Conservation (phyloP, 2,329 filamentous ascomycete species). For the Pestalotiopsis sp. region DNA sequence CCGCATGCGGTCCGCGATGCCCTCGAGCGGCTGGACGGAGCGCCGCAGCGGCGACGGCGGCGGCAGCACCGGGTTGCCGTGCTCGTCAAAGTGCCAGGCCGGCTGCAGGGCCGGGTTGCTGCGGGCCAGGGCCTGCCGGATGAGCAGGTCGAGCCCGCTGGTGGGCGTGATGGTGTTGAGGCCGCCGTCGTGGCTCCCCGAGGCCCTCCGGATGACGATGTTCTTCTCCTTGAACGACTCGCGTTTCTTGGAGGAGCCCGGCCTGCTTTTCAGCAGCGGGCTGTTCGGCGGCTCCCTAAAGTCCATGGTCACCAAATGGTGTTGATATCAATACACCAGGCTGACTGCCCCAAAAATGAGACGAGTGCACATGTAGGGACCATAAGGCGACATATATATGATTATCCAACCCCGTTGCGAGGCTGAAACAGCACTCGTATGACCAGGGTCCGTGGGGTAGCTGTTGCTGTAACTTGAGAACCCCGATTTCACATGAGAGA, state of each 20-base stretch:
- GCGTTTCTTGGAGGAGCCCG: neutral
- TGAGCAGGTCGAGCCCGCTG: slow-evolving; percentile 14
- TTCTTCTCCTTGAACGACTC: neutral
- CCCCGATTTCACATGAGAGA: neutral
- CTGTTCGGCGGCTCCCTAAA: neutral
- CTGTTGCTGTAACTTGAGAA: neutral
- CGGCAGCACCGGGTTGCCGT: slow-evolving; percentile 11
- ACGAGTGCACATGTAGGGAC: neutral
- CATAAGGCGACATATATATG: neutral
- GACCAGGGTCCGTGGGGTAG: slow-evolving; percentile 8
- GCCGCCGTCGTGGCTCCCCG: neutral
- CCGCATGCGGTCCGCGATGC: slow-evolving; percentile 17
- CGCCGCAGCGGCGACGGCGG: slow-evolving; percentile 13
- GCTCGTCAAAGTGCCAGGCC: slow-evolving; percentile 7
- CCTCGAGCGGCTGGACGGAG: slow-evolving; percentile 15
- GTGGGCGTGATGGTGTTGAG: slow-evolving; percentile 17
- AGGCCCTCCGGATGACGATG: neutral
- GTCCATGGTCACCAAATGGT: neutral
- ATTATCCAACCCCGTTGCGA: neutral
- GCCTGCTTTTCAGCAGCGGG: neutral
- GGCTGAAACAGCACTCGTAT: slow-evolving; percentile 12
- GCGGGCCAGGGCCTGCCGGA: slow-evolving; percentile 15
- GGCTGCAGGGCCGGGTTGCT: neutral
- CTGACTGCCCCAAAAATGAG: neutral
- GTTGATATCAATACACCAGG: neutral